phyloP scores from a whole-genome alignment of 1,139 yeast genomes.

The Cylindricascospora bacillispora region DNA sequence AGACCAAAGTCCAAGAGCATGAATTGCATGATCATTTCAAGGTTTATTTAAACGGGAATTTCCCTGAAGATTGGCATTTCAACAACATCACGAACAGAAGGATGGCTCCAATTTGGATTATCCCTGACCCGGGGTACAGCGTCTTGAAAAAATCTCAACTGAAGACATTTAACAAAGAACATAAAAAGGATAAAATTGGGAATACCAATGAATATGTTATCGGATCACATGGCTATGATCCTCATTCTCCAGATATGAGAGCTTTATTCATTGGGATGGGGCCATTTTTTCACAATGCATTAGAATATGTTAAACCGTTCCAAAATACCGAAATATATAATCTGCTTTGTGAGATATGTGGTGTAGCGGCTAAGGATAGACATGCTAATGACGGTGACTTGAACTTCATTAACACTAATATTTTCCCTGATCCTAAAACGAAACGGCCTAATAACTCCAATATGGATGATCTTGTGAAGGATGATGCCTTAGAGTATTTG shows the following conservation, averaged over 20 bases:
- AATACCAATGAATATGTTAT: conserved; percentile 1
- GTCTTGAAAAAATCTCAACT: conserved; percentile 52
- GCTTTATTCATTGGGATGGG: conserved; percentile 73
- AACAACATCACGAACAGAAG: conserved; percentile 36
- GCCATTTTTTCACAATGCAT: conserved; percentile 47
- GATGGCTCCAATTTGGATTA: conserved; percentile 74
- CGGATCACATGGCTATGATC: conserved; percentile 86
- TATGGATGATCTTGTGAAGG: background rate
- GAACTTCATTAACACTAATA: background rate
- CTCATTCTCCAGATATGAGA: conserved; percentile 66
- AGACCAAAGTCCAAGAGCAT: conserved; percentile 5
- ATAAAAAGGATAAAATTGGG: conserved; percentile 2
- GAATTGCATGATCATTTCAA: conserved; percentile 27
- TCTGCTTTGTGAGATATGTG: conserved; percentile 56
- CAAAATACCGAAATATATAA: conserved; percentile 62
- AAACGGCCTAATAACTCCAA: conserved; percentile 1
- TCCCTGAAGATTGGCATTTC: conserved; percentile 56
- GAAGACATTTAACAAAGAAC: conserved; percentile 39
- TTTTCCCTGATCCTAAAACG: no score
- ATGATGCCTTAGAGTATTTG: conserved; percentile 8
- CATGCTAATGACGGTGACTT: conserved; percentile 3
- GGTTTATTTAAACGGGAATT: conserved; percentile 42
- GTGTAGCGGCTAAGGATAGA: conserved; percentile 23
- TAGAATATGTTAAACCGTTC: conserved; percentile 43
- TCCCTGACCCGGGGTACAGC: conserved; percentile 73